phyloP scores from a whole-genome alignment of 768 basidiomycete genomes.

The Cubamyces sp. region DNA sequence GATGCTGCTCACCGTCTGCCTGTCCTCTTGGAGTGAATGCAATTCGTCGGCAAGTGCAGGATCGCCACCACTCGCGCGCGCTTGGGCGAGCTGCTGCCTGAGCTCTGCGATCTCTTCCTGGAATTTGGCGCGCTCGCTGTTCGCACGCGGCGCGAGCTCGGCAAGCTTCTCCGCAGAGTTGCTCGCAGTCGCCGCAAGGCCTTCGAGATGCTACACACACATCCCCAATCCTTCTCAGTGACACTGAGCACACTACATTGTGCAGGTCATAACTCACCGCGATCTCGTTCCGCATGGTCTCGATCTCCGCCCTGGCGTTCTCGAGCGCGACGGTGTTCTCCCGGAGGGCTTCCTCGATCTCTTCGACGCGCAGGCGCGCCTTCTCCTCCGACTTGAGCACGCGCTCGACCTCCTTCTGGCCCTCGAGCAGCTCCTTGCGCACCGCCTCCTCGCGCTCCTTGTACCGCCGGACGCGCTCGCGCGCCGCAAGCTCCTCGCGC shows the following conservation, averaged over 20 bases:
- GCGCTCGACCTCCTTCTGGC: conserved; percentile 67
- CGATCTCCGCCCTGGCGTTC: conserved; percentile 88
- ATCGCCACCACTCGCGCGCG: conserved; percentile 29
- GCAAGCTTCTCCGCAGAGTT: conserved; percentile 45
- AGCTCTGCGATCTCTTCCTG: conserved; percentile 60
- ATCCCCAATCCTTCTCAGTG: conserved; percentile 30
- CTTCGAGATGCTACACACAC: conserved; percentile 62
- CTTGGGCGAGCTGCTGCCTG: conserved; percentile 49
- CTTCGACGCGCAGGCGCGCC: conserved; percentile 70
- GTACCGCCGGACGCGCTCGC: conserved; percentile 65
- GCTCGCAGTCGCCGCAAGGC: conserved; percentile 42
- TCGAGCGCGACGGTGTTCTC: conserved; percentile 90
- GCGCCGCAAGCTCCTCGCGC: conserved; percentile 66
- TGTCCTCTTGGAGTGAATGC: conserved; percentile 21
- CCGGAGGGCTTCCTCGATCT: conserved; percentile 87
- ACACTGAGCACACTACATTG: background rate
- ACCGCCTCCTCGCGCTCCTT: conserved; percentile 75
- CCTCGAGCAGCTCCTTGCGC: conserved; percentile 70
- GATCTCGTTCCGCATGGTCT: conserved; percentile 72
- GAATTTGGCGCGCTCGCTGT: conserved; percentile 54
- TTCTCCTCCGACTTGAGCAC: conserved; percentile 61
- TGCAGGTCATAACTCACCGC: conserved; percentile 54
- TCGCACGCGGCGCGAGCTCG: conserved; percentile 51
- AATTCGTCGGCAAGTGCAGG: conserved; percentile 19
- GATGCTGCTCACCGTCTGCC: conserved; percentile 14